These are phyloP conservation scores for Podaxis sp. DNA, from an alignment of 768 basidiomycete genomes.

Conservation along the genomic window DNA sequence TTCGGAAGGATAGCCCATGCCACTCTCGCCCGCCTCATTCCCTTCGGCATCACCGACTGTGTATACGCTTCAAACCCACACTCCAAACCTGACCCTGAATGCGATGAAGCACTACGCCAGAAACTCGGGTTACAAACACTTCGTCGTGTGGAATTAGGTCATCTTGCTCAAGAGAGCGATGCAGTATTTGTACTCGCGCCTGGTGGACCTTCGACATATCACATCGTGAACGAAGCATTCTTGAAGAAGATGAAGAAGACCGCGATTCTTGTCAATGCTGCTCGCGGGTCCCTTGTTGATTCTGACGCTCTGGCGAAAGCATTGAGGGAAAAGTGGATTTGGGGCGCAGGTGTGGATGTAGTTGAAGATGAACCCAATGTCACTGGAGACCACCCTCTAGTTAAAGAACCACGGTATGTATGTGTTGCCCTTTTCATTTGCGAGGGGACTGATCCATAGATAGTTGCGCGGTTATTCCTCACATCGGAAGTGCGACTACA, in stretches of 20 bases:
- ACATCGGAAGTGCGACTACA: conserved; percentile 87
- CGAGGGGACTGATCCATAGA: background rate
- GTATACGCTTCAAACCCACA: conserved; percentile 65
- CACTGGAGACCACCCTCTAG: conserved; percentile 69
- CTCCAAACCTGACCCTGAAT: conserved; percentile 45
- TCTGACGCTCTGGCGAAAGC: conserved; percentile 86
- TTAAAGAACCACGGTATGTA: conserved; percentile 69
- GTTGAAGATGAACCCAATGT: conserved; percentile 90
- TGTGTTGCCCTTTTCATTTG: background rate
- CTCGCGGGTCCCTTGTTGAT: conserved; percentile 86
- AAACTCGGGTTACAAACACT: conserved; percentile 40
- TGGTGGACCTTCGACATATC: conserved; percentile 67
- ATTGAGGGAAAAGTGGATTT: conserved; percentile 75
- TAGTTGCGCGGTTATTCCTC: conserved; percentile 83
- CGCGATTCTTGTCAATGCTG: conserved; percentile 81
- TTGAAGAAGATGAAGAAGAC: conserved; percentile 83
- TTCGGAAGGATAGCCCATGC: conserved; percentile 94
- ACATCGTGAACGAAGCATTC: conserved; percentile 72
- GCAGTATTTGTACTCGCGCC: conserved; percentile 83
- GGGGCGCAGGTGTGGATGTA: conserved; percentile 92
- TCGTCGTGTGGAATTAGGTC: conserved; percentile 57
- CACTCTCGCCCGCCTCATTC: conserved; percentile 72
- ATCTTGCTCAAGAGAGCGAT: conserved; percentile 79
- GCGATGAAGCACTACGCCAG: conserved; percentile 33
- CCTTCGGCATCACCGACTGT: conserved; percentile 78